These are phyloP conservation scores for Leccinum ochraceum DNA, from an alignment of 768 basidiomycete genomes.

Conservation along the genomic window DNA sequence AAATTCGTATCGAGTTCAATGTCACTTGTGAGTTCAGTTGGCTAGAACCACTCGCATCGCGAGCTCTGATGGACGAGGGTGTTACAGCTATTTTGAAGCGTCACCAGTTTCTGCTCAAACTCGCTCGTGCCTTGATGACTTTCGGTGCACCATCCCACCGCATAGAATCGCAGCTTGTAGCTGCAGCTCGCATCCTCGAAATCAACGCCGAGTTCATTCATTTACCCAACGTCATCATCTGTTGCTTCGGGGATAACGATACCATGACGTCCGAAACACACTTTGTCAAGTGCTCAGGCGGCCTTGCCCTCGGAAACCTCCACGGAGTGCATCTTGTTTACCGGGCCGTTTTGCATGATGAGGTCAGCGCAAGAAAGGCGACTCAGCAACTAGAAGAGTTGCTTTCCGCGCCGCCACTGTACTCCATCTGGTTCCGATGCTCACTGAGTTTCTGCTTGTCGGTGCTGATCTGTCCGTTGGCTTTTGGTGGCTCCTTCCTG, in stretches of 20 bases:
- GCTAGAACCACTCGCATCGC: conserved; percentile 2
- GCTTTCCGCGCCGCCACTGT: conserved; percentile 64
- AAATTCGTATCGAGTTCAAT: conserved; percentile 73
- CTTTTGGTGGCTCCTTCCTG: conserved; percentile 80
- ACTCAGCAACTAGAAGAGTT: conserved; percentile 61
- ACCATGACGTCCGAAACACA: conserved; percentile 89
- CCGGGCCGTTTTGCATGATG: conserved; percentile 87
- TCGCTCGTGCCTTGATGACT: conserved; percentile 86
- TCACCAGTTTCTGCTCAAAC: conserved; percentile 82
- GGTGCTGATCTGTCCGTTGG: conserved; percentile 78
- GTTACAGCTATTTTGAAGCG: conserved; percentile 69
- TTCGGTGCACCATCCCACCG: conserved; percentile 94
- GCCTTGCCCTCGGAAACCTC: conserved; percentile 80
- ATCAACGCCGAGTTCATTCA: conserved; percentile 92
- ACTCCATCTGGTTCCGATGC: conserved; percentile 62
- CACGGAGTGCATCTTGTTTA: conserved; percentile 86
- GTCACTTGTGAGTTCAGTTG: conserved; percentile 55
- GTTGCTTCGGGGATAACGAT: conserved; percentile 86
- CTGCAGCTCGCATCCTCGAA: conserved; percentile 86
- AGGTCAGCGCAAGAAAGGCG: conserved; percentile 81
- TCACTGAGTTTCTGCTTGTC: conserved; percentile 70
- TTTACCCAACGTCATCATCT: conserved; percentile 77
- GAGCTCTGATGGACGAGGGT: background rate
- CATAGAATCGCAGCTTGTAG: conserved; percentile 88
- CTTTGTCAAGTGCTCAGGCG: conserved; percentile 78